Evolutionary conservation across 345 rosid genomes (phyloP).

Genomic region (Geranium rotundifolium): DNA sequence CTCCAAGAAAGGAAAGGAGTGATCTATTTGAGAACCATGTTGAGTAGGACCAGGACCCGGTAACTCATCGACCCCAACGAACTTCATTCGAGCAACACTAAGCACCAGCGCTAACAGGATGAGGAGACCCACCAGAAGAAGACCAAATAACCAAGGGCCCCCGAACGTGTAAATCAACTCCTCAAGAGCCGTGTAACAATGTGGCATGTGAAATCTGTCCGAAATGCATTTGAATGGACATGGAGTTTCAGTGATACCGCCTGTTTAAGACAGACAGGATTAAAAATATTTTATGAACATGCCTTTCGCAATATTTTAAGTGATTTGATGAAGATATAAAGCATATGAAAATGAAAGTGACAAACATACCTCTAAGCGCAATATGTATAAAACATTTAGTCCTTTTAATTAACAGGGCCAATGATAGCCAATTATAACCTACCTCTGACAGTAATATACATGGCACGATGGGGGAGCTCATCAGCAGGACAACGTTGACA

Average conservation of each 20-base stretch:
- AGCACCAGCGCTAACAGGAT: slow-evolving; percentile 89
- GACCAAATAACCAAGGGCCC: slow-evolving; percentile 93
- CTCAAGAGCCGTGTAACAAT: slow-evolving; percentile 92
- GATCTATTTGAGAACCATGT: slow-evolving; percentile 85
- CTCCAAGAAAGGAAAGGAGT: slow-evolving; percentile 95
- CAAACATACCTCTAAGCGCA: too few relatives aligned
- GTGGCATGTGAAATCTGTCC: slow-evolving; percentile 93
- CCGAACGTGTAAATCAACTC: slow-evolving; percentile 97
- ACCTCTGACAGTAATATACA: slow-evolving; percentile 77
- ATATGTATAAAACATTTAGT: too few relatives aligned
- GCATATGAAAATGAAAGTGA: too few relatives aligned
- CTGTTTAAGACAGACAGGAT: slow-evolving; percentile 27
- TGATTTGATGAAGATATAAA: too few relatives aligned
- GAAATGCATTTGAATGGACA: slow-evolving; percentile 88
- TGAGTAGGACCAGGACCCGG: slow-evolving; percentile 89
- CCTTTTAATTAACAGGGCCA: too few relatives aligned
- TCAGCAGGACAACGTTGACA: slow-evolving; percentile 63
- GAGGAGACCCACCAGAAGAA: slow-evolving; percentile 77
- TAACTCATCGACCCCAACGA: slow-evolving; percentile 89
- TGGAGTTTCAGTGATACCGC: slow-evolving; percentile 82
- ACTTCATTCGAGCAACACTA: slow-evolving; percentile 97
- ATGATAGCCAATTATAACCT: slow-evolving; percentile 1
- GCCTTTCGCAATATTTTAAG: too few relatives aligned
- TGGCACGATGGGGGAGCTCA: slow-evolving; percentile 86
- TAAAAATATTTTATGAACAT: not conserved